These are phyloP conservation scores for Vitis rotundifolia DNA, from an alignment of 164 flowering plant species.

Conservation along the genomic window DNA sequence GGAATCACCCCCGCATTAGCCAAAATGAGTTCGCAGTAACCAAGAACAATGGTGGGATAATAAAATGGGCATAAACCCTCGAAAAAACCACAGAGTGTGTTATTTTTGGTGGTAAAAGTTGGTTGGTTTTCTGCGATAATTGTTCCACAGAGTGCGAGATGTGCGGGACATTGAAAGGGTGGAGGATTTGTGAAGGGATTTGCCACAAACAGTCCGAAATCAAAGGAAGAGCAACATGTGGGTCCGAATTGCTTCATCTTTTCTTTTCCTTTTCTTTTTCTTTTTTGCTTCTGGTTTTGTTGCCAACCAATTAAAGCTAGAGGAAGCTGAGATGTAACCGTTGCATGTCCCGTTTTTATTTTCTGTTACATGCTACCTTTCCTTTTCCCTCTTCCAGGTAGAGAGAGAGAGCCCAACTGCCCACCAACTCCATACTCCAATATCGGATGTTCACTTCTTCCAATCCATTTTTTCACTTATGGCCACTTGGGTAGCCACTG, in stretches of 20 bases:
- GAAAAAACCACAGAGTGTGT: background rate
- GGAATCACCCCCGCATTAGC: conserved; percentile 12
- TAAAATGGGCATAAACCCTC: conserved; percentile 14
- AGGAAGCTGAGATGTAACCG: conserved; percentile 34
- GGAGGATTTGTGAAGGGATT: conserved; percentile 7
- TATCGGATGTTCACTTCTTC: too few species aligned
- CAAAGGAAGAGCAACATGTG: conserved; percentile 29
- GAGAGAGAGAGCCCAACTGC: conserved; percentile 13
- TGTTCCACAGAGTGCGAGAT: conserved; percentile 28
- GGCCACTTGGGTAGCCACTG: too few species aligned
- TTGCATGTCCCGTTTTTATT: conserved; percentile 13
- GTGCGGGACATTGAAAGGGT: conserved; percentile 21
- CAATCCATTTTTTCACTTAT: too few species aligned
- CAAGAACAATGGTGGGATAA: background rate
- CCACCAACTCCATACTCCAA: conserved; percentile 4
- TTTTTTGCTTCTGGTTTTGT: conserved; percentile 1
- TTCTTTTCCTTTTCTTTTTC: background rate
- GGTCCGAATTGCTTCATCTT: conserved; percentile 29
- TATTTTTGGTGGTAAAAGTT: background rate
- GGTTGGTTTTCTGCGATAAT: background rate
- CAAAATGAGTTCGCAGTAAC: background rate
- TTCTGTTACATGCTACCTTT: conserved; percentile 1
- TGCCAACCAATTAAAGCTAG: conserved; percentile 4
- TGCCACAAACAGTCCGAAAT: conserved; percentile 20
- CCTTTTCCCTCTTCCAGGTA: too few species aligned